Conservation (phyloP, 768 basidiomycete genomes). For the Phaeotremella skinneri region DNA sequence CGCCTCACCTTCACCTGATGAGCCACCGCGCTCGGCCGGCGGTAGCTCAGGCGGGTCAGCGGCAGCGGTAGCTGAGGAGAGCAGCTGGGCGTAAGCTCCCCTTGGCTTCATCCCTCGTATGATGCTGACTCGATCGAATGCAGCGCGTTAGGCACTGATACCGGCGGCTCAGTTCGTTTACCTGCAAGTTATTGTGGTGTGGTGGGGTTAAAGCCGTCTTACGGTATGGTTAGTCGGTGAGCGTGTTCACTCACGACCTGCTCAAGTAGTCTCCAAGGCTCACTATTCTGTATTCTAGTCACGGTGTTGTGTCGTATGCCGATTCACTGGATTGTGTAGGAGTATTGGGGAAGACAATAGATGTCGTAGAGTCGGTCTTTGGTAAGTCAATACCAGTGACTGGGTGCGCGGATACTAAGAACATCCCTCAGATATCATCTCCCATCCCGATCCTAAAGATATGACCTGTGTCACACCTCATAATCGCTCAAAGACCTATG, state of each 20-base stretch:
- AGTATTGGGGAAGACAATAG: slow-evolving; percentile 63
- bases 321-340: slow-evolving; percentile 95
- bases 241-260: slow-evolving; percentile 22
- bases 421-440: slow-evolving; percentile 53
- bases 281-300: slow-evolving; percentile 60
- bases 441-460: slow-evolving; percentile 66
- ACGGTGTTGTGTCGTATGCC: slow-evolving; percentile 89
- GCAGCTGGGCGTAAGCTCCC: slow-evolving; percentile 76
- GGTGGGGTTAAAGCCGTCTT: slow-evolving; percentile 90
- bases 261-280: too few relatives aligned
- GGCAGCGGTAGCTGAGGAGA: slow-evolving; percentile 79
- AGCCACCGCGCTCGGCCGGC: slow-evolving; percentile 67
- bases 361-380: slow-evolving; percentile 60
- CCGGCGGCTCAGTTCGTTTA: slow-evolving; percentile 87
- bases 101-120: not conserved
- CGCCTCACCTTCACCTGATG: slow-evolving; percentile 49
- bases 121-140: not conserved
- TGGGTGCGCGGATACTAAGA: not conserved
- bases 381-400: slow-evolving; percentile 55
- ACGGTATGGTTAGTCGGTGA: slow-evolving; percentile 83
- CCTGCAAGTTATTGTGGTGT: slow-evolving; percentile 94
- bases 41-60: slow-evolving; percentile 95
- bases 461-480: slow-evolving; percentile 65
- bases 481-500: slow-evolving; percentile 42
- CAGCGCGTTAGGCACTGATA: slow-evolving; percentile 90